phyloP scores from a whole-genome alignment of 768 basidiomycete species.

The Hydnomerulius pinastri region DNA sequence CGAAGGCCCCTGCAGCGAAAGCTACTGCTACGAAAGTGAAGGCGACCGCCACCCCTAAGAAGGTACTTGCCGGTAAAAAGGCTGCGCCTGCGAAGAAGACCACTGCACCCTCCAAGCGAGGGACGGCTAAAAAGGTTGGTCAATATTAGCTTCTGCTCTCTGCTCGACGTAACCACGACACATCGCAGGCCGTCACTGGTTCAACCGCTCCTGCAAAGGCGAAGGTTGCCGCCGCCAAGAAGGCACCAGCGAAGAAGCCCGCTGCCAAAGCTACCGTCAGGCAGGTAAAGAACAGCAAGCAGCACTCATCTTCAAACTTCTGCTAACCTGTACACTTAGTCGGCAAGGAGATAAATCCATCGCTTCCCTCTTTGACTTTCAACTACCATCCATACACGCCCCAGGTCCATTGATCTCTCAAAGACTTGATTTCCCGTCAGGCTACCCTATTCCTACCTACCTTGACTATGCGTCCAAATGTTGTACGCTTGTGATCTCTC shows the following conservation, averaged over 20 bases:
- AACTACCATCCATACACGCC: too few relatives aligned
- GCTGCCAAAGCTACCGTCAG: constrained; percentile 20
- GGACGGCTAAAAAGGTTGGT: constrained; percentile 63
- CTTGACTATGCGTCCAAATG: constrained; percentile 15
- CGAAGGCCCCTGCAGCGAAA: constrained; percentile 21
- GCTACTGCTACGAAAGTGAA: constrained; percentile 24
- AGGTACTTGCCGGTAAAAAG: constrained; percentile 34
- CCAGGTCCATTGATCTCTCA: background rate
- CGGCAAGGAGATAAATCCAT: background rate
- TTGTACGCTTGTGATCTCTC: constrained; percentile 32
- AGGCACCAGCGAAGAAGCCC: constrained; percentile 24
- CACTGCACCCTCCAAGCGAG: constrained; percentile 45
- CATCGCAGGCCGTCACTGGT: constrained; percentile 52
- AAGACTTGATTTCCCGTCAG: background rate
- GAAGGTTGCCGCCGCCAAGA: constrained; percentile 36
- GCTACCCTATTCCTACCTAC: constrained; percentile 9
- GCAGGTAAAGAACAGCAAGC: too few relatives aligned
- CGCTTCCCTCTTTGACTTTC: too few relatives aligned
- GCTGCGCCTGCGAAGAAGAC: constrained; percentile 42
- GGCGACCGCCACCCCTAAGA: constrained; percentile 31
- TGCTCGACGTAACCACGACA: constrained; percentile 1
- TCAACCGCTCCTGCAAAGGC: constrained; percentile 40
- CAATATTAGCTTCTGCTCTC: background rate
- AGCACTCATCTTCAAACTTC: too few relatives aligned
- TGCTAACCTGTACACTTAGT: too few relatives aligned